These are phyloP conservation scores for Paramyrothecium roridum DNA, from an alignment of 2,329 filamentous ascomycete species.

Conservation along the genomic window DNA sequence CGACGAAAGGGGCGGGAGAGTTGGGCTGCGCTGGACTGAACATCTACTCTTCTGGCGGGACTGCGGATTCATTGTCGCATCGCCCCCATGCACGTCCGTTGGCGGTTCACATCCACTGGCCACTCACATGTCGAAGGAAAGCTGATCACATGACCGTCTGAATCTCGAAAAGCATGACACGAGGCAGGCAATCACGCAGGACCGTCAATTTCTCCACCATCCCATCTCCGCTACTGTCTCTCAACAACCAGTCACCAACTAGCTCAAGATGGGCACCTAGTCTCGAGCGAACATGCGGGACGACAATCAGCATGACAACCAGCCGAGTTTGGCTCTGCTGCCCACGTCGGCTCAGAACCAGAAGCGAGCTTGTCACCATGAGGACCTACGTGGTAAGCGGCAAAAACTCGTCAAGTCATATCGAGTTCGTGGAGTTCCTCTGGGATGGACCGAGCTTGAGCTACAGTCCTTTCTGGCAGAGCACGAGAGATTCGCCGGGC, in stretches of 20 bases:
- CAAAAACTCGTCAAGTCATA: not conserved
- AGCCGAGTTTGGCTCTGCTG: too few species aligned
- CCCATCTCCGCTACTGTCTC: not conserved
- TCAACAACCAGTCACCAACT: not conserved
- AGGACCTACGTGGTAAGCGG: not conserved
- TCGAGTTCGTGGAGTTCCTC: not conserved
- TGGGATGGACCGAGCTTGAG: not conserved
- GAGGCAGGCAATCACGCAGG: too few species aligned
- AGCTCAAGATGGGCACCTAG: not conserved
- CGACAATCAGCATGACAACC: not conserved
- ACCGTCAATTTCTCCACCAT: not conserved
- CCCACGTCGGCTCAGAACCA: not conserved
- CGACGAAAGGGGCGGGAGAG: too few species aligned
- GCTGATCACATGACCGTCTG: not conserved
- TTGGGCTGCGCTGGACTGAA: too few species aligned
- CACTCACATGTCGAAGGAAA: too few species aligned
- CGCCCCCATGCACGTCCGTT: too few species aligned
- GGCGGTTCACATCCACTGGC: too few species aligned
- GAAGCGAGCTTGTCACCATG: not conserved
- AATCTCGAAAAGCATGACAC: not conserved
- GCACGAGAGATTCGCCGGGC: not conserved
- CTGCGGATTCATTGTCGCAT: too few species aligned
- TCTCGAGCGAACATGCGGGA: not conserved
- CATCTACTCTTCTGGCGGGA: too few species aligned
- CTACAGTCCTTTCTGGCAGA: not conserved